These are phyloP conservation scores for Gossypium arboreum DNA, from an alignment of 345 rosid genomes.

Conservation along the genomic window DNA sequence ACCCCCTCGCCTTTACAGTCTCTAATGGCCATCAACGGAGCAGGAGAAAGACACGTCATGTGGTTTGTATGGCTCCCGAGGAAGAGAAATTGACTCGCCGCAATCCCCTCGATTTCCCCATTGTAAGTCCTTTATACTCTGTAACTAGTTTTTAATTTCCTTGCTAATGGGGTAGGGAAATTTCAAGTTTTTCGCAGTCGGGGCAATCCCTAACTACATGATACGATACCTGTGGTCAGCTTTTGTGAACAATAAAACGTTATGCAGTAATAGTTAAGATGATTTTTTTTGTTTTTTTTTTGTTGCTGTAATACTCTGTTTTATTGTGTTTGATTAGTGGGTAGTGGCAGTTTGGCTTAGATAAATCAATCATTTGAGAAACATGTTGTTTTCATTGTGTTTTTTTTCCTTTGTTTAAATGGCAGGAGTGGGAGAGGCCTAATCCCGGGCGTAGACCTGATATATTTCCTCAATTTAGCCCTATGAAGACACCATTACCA, in stretches of 20 bases:
- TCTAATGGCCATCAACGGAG: not conserved
- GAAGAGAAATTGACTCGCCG: slow-evolving; percentile 70
- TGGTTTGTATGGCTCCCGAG: slow-evolving; percentile 70
- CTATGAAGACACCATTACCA: slow-evolving; percentile 77
- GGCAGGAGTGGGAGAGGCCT: slow-evolving; percentile 74
- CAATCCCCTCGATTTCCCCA: slow-evolving; percentile 66
- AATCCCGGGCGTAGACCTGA: slow-evolving; percentile 78
- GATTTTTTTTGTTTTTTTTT: not conserved
- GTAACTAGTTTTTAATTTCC: not conserved
- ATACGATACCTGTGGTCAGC: not conserved
- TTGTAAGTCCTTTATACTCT: slow-evolving; percentile 30
- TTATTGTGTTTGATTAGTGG: not conserved
- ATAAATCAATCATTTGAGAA: slow-evolving; percentile 2
- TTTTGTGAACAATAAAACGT: not conserved
- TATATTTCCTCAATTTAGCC: slow-evolving; percentile 70
- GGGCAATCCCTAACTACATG: not conserved
- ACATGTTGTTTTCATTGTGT: not conserved
- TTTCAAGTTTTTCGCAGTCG: not conserved
- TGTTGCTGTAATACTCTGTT: not conserved
- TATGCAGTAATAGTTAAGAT: not conserved
- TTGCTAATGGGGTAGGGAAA: not conserved
- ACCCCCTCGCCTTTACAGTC: not conserved
- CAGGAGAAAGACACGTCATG: slow-evolving; percentile 28
- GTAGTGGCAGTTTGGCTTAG: not conserved
- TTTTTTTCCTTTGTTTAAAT: slow-evolving; percentile 9